Percentiles rank a stretch among this genome's conserved stretches.
phyloP scores from a whole-genome alignment of 768 basidiomycete genomes.

The Holtermannia corniformis region DNA sequence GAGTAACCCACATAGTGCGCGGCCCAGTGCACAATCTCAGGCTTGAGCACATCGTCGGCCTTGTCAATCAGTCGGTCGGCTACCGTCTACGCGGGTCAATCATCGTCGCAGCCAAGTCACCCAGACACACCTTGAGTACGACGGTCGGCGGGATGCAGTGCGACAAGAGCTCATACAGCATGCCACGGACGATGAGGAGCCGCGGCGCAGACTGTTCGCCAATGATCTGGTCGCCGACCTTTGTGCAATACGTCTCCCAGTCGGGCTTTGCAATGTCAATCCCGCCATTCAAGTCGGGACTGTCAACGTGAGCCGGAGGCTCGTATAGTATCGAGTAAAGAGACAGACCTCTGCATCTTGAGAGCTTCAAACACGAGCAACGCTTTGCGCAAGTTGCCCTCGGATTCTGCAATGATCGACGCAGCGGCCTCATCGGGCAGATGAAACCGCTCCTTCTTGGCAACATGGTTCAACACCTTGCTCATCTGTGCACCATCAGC shows the following conservation, averaged over 20 bases:
- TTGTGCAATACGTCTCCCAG: slow-evolving; percentile 94
- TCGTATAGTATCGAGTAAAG: not conserved
- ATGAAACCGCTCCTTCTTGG: slow-evolving; percentile 65
- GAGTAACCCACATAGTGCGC: slow-evolving; percentile 70
- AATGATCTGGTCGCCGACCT: slow-evolving; percentile 81
- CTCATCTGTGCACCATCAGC: slow-evolving; percentile 54
- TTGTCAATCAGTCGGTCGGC: slow-evolving; percentile 76
- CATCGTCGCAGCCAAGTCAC: not conserved
- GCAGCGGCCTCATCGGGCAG: slow-evolving; percentile 66
- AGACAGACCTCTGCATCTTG: slow-evolving; percentile 83
- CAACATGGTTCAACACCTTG: slow-evolving; percentile 65
- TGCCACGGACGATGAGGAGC: slow-evolving; percentile 83
- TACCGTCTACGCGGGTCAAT: slow-evolving; percentile 56
- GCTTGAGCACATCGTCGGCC: slow-evolving; percentile 81
- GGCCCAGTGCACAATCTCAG: slow-evolving; percentile 95
- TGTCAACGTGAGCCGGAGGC: slow-evolving; percentile 32
- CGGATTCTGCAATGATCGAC: slow-evolving; percentile 70
- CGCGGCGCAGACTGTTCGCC: slow-evolving; percentile 78
- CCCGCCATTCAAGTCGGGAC: slow-evolving; percentile 71
- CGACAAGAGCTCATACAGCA: slow-evolving; percentile 87
- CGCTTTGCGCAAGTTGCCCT: slow-evolving; percentile 89
- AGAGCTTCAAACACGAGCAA: slow-evolving; percentile 88
- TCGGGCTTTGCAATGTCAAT: slow-evolving; percentile 90
- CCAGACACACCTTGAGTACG: slow-evolving; percentile 64
- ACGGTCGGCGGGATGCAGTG: slow-evolving; percentile 94